Evolutionary conservation across 179 eudicot species (phyloP), one percentile per base, ranked within the genome.

Genomic region (Drosera spatulata): DNA sequence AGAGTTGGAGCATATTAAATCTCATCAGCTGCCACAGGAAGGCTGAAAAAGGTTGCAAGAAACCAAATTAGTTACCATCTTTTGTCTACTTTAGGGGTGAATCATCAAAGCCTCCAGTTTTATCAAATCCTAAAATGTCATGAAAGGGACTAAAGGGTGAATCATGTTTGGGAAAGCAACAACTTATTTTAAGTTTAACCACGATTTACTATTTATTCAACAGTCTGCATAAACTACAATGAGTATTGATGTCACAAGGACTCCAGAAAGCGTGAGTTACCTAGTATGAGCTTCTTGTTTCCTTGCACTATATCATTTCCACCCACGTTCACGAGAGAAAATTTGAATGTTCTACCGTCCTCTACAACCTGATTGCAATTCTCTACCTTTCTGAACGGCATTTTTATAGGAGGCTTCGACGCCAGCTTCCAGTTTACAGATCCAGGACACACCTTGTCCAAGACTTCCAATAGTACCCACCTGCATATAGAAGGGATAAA

Each of bases 21-120:
- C 84, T 76, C 84, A 80, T 80, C 64, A 80, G 59, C 65, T 80
- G 81, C 84, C 84, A 80, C 47, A 80, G 63, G 66, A 76, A 76
- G 53, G 84, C 84, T 80, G 81, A 15, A 45, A n/a, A 22, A 22
- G 33, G 33, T 22, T 22, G 33, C 33, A 22, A 22, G 33, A 22
- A 22, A 22, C 33, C 33, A 22, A 22, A 22, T 22, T 22, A 22
- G 33, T 22, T 22, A 22, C 33, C 33, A 22, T 22, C 33, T 22
- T 22, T 22, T 22, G 33, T 22, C 33, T 22, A 1, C 33, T 22
- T 22, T 22, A 22, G 33, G 33, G 33, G 33, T 22, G 33, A 22
- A 22, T 22, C 0, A 22, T 22, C 33, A 22, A 22, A 22, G 33
- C 33, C 33, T 22, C 33, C 33, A 22, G 33, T 22, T 22, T 22